Percentiles rank a stretch among this genome's conserved stretches.
Evolutionary conservation across 208 protist genomes (phyloP).

Genomic region (Trichomonas vaginalis): DNA sequence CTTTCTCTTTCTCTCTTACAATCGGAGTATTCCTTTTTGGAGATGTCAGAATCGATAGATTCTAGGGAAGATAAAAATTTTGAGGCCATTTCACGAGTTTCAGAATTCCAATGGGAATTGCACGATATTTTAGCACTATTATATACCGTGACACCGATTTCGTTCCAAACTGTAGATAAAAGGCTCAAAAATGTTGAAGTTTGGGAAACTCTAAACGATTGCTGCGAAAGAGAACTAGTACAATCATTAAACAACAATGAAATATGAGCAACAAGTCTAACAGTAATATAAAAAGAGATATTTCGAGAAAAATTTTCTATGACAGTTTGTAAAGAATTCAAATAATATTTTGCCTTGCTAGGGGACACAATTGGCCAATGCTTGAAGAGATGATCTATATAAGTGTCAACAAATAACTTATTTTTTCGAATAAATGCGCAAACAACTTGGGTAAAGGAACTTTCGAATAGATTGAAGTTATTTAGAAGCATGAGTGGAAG

Average conservation of each 20-base stretch:
- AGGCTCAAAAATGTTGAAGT: not conserved
- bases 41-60: not conserved
- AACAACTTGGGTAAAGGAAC: not conserved
- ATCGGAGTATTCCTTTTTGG: not conserved
- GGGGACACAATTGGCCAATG: not conserved
- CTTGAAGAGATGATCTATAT: not conserved
- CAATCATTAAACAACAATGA: not conserved
- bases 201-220: not conserved
- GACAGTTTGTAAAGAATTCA: not conserved
- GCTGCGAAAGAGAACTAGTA: not conserved
- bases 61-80: not conserved
- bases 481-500: not conserved
- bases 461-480: not conserved
- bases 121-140: not conserved
- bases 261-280: not conserved
- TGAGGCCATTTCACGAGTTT: not conserved
- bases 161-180: not conserved
- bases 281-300: not conserved
- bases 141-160: not conserved
- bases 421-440: not conserved
- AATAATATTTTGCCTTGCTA: not conserved
- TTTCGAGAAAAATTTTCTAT: not conserved
- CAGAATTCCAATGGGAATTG: not conserved
- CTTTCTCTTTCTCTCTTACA: not conserved
- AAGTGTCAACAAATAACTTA: not conserved